phyloP scores from a whole-genome alignment of 2,329 filamentous ascomycete genomes.

The Sordariomycetes sp. region DNA sequence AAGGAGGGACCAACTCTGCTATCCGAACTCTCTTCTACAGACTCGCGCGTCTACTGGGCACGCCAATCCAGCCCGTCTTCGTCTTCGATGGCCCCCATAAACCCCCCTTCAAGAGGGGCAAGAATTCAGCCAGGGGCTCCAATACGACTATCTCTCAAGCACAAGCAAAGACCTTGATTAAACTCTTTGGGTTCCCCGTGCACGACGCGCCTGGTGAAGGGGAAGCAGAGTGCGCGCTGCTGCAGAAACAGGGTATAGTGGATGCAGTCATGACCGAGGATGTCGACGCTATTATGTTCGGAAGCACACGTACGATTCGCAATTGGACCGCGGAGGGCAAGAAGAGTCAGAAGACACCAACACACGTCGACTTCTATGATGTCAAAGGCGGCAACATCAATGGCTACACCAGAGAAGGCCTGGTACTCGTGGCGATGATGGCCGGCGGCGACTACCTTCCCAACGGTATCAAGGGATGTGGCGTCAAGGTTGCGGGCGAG shows the following conservation, averaged over 20 bases:
- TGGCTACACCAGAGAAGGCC: constrained; percentile 72
- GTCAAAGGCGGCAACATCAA: constrained; percentile 43
- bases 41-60: constrained; percentile 63
- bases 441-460: constrained; percentile 93
- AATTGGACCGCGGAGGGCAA: constrained; percentile 73
- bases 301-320: constrained; percentile 67
- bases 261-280: constrained; percentile 95
- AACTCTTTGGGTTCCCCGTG: constrained; percentile 72
- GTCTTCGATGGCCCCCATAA: constrained; percentile 85
- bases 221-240: constrained; percentile 85
- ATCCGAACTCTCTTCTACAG: constrained; percentile 90
- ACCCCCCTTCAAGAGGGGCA: constrained; percentile 81
- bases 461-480: constrained; percentile 79
- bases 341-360: constrained; percentile 60
- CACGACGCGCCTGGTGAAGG: constrained; percentile 91
- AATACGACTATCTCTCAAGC: constrained; percentile 64
- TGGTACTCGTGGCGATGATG: constrained; percentile 90
- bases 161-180: constrained; percentile 74
- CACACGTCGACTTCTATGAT: constrained; percentile 79
- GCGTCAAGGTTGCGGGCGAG: constrained; percentile 80
- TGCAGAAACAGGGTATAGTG: constrained; percentile 75
- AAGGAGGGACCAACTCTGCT: constrained; percentile 79
- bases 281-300: constrained; percentile 97
- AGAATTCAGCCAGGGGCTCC: constrained; percentile 57
- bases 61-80: constrained; percentile 80